A percentile compares a stretch with the other conserved stretches of the same genome.
Evolutionary conservation across 495 filamentous ascomycete species (phyloP).

Genomic region (Podospora conica): DNA sequence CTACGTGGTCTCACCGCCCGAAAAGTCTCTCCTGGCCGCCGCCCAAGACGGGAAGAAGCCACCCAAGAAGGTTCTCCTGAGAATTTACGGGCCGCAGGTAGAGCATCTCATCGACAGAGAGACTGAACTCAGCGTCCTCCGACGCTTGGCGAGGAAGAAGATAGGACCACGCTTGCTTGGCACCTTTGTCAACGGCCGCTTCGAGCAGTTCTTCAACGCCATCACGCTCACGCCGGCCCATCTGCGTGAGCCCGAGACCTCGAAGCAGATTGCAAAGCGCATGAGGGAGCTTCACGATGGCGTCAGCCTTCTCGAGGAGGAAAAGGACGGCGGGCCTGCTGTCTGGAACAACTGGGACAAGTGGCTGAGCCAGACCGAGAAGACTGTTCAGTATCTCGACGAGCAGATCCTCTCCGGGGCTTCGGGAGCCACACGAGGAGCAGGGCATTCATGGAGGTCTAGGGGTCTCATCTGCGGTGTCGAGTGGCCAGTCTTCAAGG

Average conservation of each 20-base stretch:
- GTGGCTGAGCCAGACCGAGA: constrained; percentile 77
- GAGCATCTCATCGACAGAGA: constrained; percentile 94
- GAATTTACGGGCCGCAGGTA: constrained; percentile 93
- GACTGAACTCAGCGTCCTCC: constrained; percentile 79
- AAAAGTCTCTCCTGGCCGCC: constrained; percentile 40
- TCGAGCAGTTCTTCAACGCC: constrained; percentile 89
- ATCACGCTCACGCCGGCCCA: constrained; percentile 68
- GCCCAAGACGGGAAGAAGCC: constrained; percentile 31
- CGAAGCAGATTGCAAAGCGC: constrained; percentile 92
- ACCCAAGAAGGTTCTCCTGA: constrained; percentile 69
- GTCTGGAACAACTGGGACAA: constrained; percentile 94
- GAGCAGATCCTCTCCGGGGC: constrained; percentile 44
- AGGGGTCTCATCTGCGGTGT: constrained; percentile 78
- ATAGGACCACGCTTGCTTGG: constrained; percentile 92
- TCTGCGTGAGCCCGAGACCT: constrained; percentile 73
- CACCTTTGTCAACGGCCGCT: constrained; percentile 92
- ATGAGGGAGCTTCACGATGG: constrained; percentile 96
- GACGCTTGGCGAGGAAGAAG: constrained; percentile 78
- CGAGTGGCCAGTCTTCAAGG: constrained; percentile 72
- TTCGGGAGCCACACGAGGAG: constrained; percentile 16
- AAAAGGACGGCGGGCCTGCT: constrained; percentile 70
- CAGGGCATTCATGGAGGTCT: constrained; percentile 53
- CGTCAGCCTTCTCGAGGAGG: constrained; percentile 72
- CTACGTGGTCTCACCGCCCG: constrained; percentile 83
- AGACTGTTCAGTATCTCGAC: constrained; percentile 72